Evolutionary conservation across 495 filamentous ascomycete genomes (phyloP).

Genomic region (Trichoderma virens): DNA sequence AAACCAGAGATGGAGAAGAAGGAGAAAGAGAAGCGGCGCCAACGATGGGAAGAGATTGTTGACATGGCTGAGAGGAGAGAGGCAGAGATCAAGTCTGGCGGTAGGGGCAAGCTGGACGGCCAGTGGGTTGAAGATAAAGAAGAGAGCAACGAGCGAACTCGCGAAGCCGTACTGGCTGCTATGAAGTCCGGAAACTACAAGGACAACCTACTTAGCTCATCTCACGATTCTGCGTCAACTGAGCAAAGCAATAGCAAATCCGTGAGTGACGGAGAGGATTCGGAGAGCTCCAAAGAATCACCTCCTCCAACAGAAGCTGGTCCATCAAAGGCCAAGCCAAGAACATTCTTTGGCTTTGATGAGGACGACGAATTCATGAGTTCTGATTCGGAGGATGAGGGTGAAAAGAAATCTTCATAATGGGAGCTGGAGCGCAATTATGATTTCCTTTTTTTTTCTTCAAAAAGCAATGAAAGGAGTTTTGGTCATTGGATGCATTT

Average conservation of each 20-base stretch:
- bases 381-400: slow-evolving; percentile 56
- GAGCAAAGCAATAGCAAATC: slow-evolving; percentile 29
- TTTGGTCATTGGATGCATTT: background rate
- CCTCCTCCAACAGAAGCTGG: slow-evolving; percentile 27
- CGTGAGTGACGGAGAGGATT: slow-evolving; percentile 29
- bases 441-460: background rate
- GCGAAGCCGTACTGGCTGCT: slow-evolving; percentile 72
- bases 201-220: slow-evolving; percentile 40
- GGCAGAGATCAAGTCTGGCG: slow-evolving; percentile 66
- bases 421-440: background rate
- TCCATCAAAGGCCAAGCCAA: slow-evolving; percentile 25
- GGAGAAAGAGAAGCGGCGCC: slow-evolving; percentile 75
- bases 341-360: slow-evolving; percentile 75
- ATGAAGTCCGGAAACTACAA: slow-evolving; percentile 60
- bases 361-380: slow-evolving; percentile 90
- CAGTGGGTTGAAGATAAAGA: slow-evolving; percentile 93
- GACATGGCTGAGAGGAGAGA: slow-evolving; percentile 72
- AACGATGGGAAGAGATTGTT: slow-evolving; percentile 78
- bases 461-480: background rate
- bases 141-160: slow-evolving; percentile 70
- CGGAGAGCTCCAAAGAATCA: slow-evolving; percentile 28
- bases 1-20: slow-evolving; percentile 95
- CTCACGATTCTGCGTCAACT: slow-evolving; percentile 35
- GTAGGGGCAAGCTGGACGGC: slow-evolving; percentile 66
- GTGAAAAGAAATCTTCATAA: slow-evolving; percentile 11